Conservation (phyloP, 106 monocot genomes). For the Phalaenopsis equestris region DNA sequence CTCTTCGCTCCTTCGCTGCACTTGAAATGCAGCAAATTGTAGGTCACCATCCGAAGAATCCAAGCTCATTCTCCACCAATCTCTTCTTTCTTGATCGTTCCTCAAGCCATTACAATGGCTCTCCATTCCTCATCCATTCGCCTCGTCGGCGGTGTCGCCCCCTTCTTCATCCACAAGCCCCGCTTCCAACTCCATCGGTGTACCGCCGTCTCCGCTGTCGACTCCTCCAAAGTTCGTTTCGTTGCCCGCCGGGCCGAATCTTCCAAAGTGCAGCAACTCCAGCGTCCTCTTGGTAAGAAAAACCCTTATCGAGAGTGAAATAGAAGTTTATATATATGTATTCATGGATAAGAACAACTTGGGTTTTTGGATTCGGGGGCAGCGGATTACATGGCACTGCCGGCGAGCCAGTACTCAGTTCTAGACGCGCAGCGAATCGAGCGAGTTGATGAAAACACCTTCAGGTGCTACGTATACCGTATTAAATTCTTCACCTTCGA, state of each 20-base stretch:
- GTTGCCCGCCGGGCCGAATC: constrained; percentile 73
- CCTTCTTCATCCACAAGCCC: background rate
- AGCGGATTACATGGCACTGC: constrained; percentile 94
- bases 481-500: constrained; percentile 88
- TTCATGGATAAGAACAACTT: background rate
- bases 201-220: constrained; percentile 16
- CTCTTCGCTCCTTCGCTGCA: background rate
- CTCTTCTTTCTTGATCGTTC: background rate
- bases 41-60: background rate
- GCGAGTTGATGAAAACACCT: constrained; percentile 78
- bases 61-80: background rate
- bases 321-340: background rate
- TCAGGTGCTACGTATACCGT: constrained; percentile 77
- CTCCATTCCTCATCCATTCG: constrained; percentile 11
- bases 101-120: constrained; percentile 4
- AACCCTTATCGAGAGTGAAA: background rate
- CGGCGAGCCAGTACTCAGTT: constrained; percentile 97
- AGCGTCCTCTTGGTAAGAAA: constrained; percentile 61
- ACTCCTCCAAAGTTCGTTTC: constrained; percentile 67
- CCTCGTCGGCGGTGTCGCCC: constrained; percentile 1
- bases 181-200: background rate
- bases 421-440: constrained; percentile 95
- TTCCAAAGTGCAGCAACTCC: constrained; percentile 57
- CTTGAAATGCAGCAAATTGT: background rate
- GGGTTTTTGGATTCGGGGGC: background rate